phyloP scores from a whole-genome alignment of 176 grass and related monocot genomes.

The Carex pumila region DNA sequence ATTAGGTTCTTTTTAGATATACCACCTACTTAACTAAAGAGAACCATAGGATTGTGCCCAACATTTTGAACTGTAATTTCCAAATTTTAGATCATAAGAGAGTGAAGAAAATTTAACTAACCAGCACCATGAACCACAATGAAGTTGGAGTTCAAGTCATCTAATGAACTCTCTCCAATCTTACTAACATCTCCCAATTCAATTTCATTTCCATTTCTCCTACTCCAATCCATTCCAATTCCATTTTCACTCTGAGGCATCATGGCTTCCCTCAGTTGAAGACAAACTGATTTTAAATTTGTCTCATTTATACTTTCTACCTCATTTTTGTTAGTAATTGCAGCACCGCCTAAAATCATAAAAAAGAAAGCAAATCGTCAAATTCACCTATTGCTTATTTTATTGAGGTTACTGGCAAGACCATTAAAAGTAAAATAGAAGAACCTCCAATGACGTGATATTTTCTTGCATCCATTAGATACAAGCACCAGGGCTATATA shows the following conservation, averaged over 20 bases:
- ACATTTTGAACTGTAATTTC: background rate
- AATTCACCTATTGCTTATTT: background rate
- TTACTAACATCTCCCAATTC: constrained; percentile 29
- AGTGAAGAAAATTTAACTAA: constrained; percentile 13
- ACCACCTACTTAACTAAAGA: background rate
- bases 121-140: constrained; percentile 86
- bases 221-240: constrained; percentile 78
- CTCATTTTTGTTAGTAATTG: constrained; percentile 89
- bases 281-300: constrained; percentile 52
- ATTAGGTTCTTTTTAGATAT: background rate
- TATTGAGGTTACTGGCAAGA: background rate
- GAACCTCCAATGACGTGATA: too few species aligned
- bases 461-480: background rate
- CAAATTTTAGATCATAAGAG: background rate
- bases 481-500: background rate
- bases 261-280: constrained; percentile 76
- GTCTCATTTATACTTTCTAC: constrained; percentile 65
- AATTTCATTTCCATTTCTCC: constrained; percentile 30
- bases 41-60: background rate
- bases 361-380: background rate
- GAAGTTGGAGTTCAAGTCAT: constrained; percentile 60
- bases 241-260: constrained; percentile 3
- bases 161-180: constrained; percentile 8
- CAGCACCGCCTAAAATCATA: constrained; percentile 61
- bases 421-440: background rate